Conservation (phyloP, 2,329 filamentous ascomycete genomes). For the Phoma sp. region DNA sequence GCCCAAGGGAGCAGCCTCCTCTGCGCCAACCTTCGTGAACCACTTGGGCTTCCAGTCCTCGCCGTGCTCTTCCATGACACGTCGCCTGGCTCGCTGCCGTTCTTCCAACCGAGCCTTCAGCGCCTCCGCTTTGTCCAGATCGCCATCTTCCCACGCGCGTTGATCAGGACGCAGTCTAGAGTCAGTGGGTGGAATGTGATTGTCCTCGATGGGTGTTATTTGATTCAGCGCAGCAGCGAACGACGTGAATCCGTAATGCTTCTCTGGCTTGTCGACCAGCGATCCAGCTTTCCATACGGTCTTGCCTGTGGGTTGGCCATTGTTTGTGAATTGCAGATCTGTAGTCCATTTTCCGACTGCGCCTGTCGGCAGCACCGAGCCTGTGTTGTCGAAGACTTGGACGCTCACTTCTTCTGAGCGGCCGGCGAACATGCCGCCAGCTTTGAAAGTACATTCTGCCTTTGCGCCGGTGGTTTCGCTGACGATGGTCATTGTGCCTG, state of each 20-base stretch:
- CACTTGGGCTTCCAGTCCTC: conserved; percentile 78
- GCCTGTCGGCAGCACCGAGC: conserved; percentile 69
- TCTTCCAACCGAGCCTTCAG: conserved; percentile 88
- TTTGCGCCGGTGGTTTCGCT: conserved; percentile 86
- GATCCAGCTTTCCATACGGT: conserved; percentile 81
- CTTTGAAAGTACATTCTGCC: conserved; percentile 88
- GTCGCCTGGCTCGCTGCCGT: conserved; percentile 76
- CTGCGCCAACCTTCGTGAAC: conserved; percentile 72
- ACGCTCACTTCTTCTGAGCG: conserved; percentile 88
- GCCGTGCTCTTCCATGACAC: conserved; percentile 76
- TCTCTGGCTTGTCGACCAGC: conserved; percentile 78
- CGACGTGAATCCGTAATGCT: conserved; percentile 85
- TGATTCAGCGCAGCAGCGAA: conserved; percentile 91
- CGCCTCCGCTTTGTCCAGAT: conserved; percentile 82
- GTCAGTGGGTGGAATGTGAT: conserved; percentile 80
- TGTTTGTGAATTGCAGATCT: conserved; percentile 70
- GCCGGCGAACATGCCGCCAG: conserved; percentile 96
- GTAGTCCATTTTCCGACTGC: conserved; percentile 86
- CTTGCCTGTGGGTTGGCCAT: conserved; percentile 65
- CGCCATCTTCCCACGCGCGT: conserved; percentile 80
- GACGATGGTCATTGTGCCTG: conserved; percentile 83
- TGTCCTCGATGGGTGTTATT: conserved; percentile 79
- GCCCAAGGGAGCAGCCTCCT: conserved; percentile 41
- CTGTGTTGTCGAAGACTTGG: conserved; percentile 73
- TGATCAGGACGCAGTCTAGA: conserved; percentile 86